Evolutionary conservation across 1,284 basidiomycete species (phyloP), one percentile per base, ranked within the genome.

Genomic region (Heterobasidion annosum): DNA sequence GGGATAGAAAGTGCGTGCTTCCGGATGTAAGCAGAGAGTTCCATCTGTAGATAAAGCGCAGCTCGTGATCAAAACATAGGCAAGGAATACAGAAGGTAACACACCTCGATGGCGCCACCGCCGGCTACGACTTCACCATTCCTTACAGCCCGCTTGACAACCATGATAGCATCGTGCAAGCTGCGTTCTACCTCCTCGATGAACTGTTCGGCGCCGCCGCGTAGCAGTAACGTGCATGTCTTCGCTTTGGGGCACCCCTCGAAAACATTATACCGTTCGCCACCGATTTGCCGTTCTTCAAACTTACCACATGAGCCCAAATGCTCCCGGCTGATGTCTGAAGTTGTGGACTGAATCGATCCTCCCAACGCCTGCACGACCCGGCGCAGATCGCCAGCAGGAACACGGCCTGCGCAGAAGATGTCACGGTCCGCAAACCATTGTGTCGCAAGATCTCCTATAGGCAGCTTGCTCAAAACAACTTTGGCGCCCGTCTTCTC

Each of bases 371-470:
- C 97, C 68, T 98, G 92, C 16, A 95, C 91, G 2, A 98, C 96
- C 54, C 97, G 82, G 67, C 93, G 89, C 59, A 99, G 77, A 70
- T 99, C 97, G 51, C 83, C 93, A 3, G 86, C 84, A 25, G 88
- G 82, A 33, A 99, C 97, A 57, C 97, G 91, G 51, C 97, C 97
- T 55, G 97, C 97, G 63, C 97, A 99, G 79, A 99, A 99, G 65
- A 99, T 98, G 67, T 98, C 89, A 48, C 97, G 87, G 74, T 99
- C 97, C 49, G 97, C 96, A 68, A 99, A 99, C 88, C 95, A 99
- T 68, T 99, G 97, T 2, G 97, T 99, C 3, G 97, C 97, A 48
- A 99, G 77, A 76, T 99, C 97, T 48, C 97, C 97, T 63, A 99
- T 99, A 7, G 97, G 97, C 25, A 99, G 82, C 71, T 98, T 98